These are phyloP conservation scores for Marchantia paleacea DNA, from an alignment of 225 moss, liverwort and hornwort genomes.

Conservation along the genomic window DNA sequence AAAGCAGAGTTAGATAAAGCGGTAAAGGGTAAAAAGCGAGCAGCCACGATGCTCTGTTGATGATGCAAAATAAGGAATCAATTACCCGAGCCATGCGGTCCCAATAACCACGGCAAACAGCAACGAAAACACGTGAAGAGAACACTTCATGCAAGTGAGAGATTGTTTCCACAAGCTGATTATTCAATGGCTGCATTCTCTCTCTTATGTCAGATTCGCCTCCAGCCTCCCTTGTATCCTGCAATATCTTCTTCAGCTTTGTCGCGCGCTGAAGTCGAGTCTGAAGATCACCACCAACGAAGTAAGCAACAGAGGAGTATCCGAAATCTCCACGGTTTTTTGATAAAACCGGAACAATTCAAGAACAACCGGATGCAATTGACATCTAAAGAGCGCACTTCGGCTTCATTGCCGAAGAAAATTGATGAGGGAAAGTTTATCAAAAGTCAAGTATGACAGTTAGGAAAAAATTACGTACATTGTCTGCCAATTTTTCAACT, in stretches of 20 bases:
- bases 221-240: conserved; percentile 94
- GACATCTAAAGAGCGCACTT: not conserved
- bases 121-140: conserved; percentile 89
- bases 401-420: not conserved
- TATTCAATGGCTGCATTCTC: conserved; percentile 90
- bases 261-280: conserved; percentile 83
- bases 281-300: conserved; percentile 33
- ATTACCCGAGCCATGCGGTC: conserved; percentile 93
- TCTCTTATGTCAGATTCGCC: conserved; percentile 90
- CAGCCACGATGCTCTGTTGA: no score
- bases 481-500: conserved; percentile 96
- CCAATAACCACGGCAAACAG: conserved; percentile 93
- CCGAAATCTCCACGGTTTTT: no score
- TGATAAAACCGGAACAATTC: no score
- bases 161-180: conserved; percentile 87
- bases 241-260: conserved; percentile 88
- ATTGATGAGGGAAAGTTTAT: not conserved
- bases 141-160: conserved; percentile 94
- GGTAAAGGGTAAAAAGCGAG: no score
- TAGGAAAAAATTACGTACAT: conserved; percentile 38
- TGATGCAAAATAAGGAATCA: not conserved
- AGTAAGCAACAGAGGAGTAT: not conserved
- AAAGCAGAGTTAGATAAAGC: no score
- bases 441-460: no score
- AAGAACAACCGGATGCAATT: no score